Evolutionary conservation across 495 filamentous ascomycete genomes (phyloP), one percentile per base, ranked within the genome.

Genomic region (Neurospora tetrasperma): DNA sequence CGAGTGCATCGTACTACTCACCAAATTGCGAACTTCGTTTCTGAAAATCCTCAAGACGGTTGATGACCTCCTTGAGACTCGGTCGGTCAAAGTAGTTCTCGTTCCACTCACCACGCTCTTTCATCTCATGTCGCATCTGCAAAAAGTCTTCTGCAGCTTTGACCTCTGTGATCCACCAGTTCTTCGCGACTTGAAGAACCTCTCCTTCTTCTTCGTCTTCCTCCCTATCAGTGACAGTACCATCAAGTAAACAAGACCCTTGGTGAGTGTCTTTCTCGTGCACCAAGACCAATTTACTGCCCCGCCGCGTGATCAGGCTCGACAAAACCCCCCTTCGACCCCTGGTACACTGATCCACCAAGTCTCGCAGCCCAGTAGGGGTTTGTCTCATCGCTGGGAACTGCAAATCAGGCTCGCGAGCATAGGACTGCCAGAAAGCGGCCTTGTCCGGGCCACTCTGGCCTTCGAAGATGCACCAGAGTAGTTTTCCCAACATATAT

Each of bases 381-480:
- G 85, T 84, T 14, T 71, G 69, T 12, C 74, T 75, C 71, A 79
- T 86, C 31, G 78, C 73, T 18, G 85, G 84, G 70, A 86, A 87
- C 76, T 86, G 84, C 23, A 84, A 73, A 10, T 85, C 81, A 20
- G 84, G 79, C 71, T 87, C 85, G 74, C 80, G 80, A 39, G 76
- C 78, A 73, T 85, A 86, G 42, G 83, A 84, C 71, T 85, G 83
- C 85, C 85, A 86, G 1, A 85, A 79, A 5, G 84, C 84, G 2
- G 80, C 80, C 62, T 76, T 79, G 73, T 86, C 81, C 11, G 85
- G 85, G 1, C 80, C 81, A 71, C 83, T 82, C 73, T 83, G 81
- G 5, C 83, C 83, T 74, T 87, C 85, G 70, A 86, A 87, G 16
- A 87, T 82, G 75, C 85, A 87, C 85, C 85, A 87, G 41, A 87